Evolutionary conservation across 2,329 filamentous ascomycete genomes (phyloP).

Genomic region (Neurospora sp.): DNA sequence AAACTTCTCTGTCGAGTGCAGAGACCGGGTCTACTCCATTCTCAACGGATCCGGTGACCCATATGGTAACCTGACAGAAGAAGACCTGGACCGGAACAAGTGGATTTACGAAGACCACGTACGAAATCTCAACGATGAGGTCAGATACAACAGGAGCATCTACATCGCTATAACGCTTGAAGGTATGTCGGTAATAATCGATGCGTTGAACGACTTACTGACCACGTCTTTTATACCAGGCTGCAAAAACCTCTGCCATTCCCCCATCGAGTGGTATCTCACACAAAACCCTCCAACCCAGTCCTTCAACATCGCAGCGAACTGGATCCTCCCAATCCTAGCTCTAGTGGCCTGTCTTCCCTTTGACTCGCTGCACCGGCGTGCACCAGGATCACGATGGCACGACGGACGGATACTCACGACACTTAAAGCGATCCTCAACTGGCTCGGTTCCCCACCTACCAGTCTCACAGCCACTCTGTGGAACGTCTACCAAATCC

Average conservation of each 20-base stretch:
- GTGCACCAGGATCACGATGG: neutral
- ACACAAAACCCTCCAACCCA: neutral
- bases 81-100: neutral
- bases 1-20: neutral
- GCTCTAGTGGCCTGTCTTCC: slow-evolving; percentile 4
- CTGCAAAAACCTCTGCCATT: neutral
- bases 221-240: neutral
- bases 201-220: neutral
- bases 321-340: slow-evolving; percentile 6
- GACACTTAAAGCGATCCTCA: slow-evolving; percentile 2
- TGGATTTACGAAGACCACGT: neutral
- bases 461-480: slow-evolving; percentile 5
- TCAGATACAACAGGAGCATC: neutral
- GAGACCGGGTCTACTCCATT: neutral
- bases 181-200: neutral
- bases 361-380: slow-evolving; percentile 5
- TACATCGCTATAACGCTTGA: neutral
- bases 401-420: neutral
- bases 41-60: neutral
- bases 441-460: slow-evolving; percentile 7
- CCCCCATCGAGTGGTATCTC: neutral
- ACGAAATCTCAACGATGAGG: neutral
- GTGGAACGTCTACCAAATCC: slow-evolving; percentile 7
- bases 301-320: slow-evolving; percentile 3
- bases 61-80: neutral